phyloP scores from a whole-genome alignment of 305 asterid species.

The Lippia alba region DNA sequence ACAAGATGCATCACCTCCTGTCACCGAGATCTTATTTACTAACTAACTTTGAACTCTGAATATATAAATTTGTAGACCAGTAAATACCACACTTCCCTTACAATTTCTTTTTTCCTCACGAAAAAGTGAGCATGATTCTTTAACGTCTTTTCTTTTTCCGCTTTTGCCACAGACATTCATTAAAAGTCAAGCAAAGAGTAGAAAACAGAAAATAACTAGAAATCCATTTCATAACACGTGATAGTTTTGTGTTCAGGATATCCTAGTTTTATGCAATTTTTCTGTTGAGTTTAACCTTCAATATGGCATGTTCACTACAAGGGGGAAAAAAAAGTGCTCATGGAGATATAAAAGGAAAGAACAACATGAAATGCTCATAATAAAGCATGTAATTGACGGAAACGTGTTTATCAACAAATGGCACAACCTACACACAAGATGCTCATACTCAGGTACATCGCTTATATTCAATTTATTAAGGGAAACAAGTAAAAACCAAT shows the following conservation, averaged over 20 bases:
- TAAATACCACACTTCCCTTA: not conserved
- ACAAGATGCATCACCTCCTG: slow-evolving; percentile 11
- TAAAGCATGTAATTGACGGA: not conserved
- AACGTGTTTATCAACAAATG: slow-evolving; percentile 15
- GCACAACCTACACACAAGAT: slow-evolving; percentile 17
- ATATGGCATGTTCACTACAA: slow-evolving; percentile 15
- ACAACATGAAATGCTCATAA: slow-evolving; percentile 5
- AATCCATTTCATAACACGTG: slow-evolving; percentile 9
- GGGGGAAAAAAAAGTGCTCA: not conserved
- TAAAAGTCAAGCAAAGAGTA: not conserved
- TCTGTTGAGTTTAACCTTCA: slow-evolving; percentile 4
- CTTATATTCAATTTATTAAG: slow-evolving; percentile 17
- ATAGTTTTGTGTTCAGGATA: slow-evolving; percentile 1
- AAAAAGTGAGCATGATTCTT: not conserved
- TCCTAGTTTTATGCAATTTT: not conserved
- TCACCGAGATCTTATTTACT: not conserved
- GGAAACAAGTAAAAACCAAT: slow-evolving; percentile 16
- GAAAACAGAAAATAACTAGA: not conserved
- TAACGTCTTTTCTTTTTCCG: not conserved
- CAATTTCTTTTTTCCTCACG: not conserved
- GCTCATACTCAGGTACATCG: slow-evolving; percentile 22
- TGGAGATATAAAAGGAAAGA: slow-evolving; percentile 3
- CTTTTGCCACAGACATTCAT: not conserved
- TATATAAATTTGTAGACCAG: not conserved
- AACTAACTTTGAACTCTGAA: slow-evolving; percentile 5